Base-by-base conservation (phyloP, 495 filamentous ascomycete genomes). In the Delitschia confertaspora region DNA sequence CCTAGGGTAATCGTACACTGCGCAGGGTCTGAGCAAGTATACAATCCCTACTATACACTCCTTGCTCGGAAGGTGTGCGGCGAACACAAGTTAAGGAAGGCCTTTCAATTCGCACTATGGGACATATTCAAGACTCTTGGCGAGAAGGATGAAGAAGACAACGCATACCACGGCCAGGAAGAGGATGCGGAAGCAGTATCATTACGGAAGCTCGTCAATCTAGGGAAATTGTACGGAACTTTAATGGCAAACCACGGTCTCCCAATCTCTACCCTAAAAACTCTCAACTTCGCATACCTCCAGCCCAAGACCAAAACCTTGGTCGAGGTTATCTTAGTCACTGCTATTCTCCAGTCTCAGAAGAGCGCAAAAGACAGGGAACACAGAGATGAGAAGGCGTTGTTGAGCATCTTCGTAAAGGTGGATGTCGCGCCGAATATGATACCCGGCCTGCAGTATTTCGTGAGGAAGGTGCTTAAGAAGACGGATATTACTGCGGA, bases 1-100 rank as follows among this genome's bases (percentile, higher is more conserved):
- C 79, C 89, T 7, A 80, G 82, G 25, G 85, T 98, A 9, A 69
- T 98, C 4, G 72, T 94, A 27, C 88, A 88, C 51, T 96, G 89
- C 60, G 76, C 78, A 10, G 83, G 85, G 48, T 78, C 79, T 13
- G 91, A 96, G 66, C 70, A 81, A 42, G 66, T 64, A 0, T 89
- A 95, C 63, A 98, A 96, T 60, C 86, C 85, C 0, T 98, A 93
- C 65, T 98, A 98, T 57, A 81, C 86, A 0, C 65, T 95, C 0
- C 74, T 98, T 16, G 84, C 88, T 8, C 72, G 76, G 30, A 78
- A 75, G 42, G 65, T 94, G 9, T 87, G 86, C 55, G 68, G 69
- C 20, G 80, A 83, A 26, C 77, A 74, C 38, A 79, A 78, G 48
- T 64, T 93, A 21, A 79, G 76, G 43, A 82, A 83, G 69, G 79